phyloP scores from a whole-genome alignment of 805 yeast genomes.

The Zygosaccharomyces lentus region DNA sequence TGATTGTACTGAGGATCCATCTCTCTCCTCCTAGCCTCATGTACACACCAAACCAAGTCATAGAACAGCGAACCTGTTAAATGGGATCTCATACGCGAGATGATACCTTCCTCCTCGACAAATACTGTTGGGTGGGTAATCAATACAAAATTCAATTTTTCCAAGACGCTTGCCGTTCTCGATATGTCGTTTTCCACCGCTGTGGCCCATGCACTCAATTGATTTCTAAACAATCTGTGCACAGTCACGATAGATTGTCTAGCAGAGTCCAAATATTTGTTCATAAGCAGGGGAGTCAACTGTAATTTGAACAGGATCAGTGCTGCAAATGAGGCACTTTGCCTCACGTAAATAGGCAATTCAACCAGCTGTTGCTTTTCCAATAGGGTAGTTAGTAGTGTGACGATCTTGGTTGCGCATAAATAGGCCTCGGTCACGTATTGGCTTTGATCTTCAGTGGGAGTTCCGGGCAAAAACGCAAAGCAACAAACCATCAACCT shows the following conservation, averaged over 20 bases:
- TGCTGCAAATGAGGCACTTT: constrained; percentile 78
- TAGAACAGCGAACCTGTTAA: constrained; percentile 86
- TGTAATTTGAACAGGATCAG: constrained; percentile 76
- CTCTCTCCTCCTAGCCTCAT: constrained; percentile 81
- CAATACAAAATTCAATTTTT: constrained; percentile 79
- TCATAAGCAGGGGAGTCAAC: constrained; percentile 62
- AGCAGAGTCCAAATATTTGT: constrained; percentile 75
- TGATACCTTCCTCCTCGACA: constrained; percentile 66
- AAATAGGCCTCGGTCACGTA: constrained; percentile 79
- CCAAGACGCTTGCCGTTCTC: constrained; percentile 85
- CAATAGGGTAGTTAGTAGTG: constrained; percentile 66
- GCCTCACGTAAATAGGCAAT: constrained; percentile 80
- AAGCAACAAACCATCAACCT: constrained; percentile 79
- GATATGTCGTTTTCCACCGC: constrained; percentile 81
- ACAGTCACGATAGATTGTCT: constrained; percentile 92
- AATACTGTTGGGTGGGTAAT: constrained; percentile 84
- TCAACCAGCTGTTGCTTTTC: constrained; percentile 71
- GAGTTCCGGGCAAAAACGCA: constrained; percentile 87
- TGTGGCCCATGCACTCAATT: constrained; percentile 86
- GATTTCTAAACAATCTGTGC: constrained; percentile 81
- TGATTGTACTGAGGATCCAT: constrained; percentile 39
- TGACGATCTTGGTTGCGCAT: constrained; percentile 75
- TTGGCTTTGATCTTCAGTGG: constrained; percentile 78
- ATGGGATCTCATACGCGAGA: constrained; percentile 86
- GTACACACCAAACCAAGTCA: constrained; percentile 90